Conservation (phyloP, 352 stramenopile genomes). For the Pythium phragmiticola region DNA sequence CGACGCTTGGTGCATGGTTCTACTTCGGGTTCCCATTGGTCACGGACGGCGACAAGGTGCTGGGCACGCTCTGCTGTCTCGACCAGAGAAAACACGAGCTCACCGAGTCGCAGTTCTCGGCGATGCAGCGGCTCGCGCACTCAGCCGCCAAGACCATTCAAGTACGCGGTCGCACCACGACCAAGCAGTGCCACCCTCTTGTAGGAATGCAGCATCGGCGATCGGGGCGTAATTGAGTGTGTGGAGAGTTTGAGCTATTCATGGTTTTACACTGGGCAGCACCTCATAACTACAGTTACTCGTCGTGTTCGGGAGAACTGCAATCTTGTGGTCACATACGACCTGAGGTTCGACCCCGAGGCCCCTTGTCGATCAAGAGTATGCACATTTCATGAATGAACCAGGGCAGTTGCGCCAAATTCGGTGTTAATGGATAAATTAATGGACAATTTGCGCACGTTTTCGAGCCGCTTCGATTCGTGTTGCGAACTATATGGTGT, state of each 20-base stretch:
- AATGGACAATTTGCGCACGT: no score
- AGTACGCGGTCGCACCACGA: neutral
- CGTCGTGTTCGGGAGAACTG: no score
- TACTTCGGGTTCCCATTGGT: constrained; percentile 72
- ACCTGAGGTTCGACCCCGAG: no score
- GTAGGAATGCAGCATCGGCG: neutral
- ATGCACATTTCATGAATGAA: no score
- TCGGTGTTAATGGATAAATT: no score
- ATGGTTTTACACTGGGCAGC: neutral
- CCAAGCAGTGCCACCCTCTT: neutral
- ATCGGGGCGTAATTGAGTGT: neutral
- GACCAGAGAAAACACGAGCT: constrained; percentile 10
- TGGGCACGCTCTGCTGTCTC: constrained; percentile 35
- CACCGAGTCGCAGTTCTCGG: constrained; percentile 12
- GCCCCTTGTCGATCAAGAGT: no score
- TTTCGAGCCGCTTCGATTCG: no score
- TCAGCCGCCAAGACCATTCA: constrained; percentile 2
- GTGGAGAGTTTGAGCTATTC: neutral
- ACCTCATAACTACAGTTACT: no score
- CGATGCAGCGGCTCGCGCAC: constrained; percentile 8
- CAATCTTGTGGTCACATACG: no score
- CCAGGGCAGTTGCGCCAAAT: no score
- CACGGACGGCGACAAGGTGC: constrained; percentile 35
- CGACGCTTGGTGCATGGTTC: constrained; percentile 46
- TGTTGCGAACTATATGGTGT: no score